phyloP scores from a whole-genome alignment of 768 basidiomycete species.

The Leccinum incarnatum region DNA sequence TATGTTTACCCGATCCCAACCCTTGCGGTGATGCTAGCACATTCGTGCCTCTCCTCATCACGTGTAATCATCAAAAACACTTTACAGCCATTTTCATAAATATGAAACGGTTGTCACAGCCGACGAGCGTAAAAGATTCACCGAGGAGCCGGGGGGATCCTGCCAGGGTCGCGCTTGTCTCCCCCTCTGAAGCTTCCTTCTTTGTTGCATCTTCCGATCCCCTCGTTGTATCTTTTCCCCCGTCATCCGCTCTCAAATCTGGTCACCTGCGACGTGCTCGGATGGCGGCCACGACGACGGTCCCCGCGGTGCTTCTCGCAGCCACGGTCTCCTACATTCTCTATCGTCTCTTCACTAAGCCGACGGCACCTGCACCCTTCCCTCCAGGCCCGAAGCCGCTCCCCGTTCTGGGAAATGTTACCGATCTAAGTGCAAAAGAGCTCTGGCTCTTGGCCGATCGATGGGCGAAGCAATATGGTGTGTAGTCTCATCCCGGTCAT shows the following conservation, averaged over 20 bases:
- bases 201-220: constrained; percentile 19
- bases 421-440: constrained; percentile 57
- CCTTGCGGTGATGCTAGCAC: not conserved
- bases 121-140: not conserved
- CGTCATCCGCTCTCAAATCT: not conserved
- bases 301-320: constrained; percentile 23
- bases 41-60: not conserved
- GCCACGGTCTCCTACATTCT: constrained; percentile 14
- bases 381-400: constrained; percentile 70
- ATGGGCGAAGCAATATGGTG: constrained; percentile 67
- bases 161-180: not conserved
- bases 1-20: not conserved
- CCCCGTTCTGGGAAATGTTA: constrained; percentile 63
- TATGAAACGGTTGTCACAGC: not conserved
- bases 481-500: constrained; percentile 19
- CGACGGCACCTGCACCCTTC: constrained; percentile 35
- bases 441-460: constrained; percentile 60
- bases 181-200: constrained; percentile 17
- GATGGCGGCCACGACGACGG: constrained; percentile 12
- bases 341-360: constrained; percentile 15
- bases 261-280: constrained; percentile 3
- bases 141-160: not conserved
- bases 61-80: no score
- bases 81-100: not conserved
- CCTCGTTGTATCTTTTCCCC: constrained; percentile 1